Evolutionary conservation across 1,284 basidiomycete species (phyloP).

Genomic region (Caloboletus inedulis): DNA sequence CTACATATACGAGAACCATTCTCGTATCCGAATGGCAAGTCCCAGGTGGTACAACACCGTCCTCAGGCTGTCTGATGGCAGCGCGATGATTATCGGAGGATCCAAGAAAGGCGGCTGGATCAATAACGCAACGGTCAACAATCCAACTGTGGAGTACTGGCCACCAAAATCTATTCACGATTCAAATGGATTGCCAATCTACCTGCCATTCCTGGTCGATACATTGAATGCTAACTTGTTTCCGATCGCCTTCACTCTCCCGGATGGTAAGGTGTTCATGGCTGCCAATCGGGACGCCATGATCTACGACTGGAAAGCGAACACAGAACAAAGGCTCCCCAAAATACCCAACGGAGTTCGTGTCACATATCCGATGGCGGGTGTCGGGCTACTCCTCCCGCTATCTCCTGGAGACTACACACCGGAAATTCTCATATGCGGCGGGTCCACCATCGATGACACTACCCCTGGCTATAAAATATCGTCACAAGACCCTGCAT

Average conservation of each 20-base stretch:
- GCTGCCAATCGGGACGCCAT: constrained; percentile 78
- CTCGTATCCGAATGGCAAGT: constrained; percentile 61
- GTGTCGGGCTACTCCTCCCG: constrained; percentile 69
- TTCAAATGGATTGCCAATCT: constrained; percentile 62
- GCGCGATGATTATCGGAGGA: constrained; percentile 79
- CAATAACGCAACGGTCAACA: constrained; percentile 73
- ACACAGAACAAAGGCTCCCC: constrained; percentile 65
- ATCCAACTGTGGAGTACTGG: constrained; percentile 78
- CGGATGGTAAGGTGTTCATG: constrained; percentile 71
- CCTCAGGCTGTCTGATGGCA: constrained; percentile 68
- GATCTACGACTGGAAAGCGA: constrained; percentile 72
- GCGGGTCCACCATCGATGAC: constrained; percentile 72
- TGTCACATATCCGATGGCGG: constrained; percentile 80
- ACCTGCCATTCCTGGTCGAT: constrained; percentile 61
- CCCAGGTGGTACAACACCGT: constrained; percentile 78
- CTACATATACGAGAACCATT: constrained; percentile 63
- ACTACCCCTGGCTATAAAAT: constrained; percentile 55
- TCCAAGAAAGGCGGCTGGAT: constrained; percentile 79
- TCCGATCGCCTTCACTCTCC: constrained; percentile 72
- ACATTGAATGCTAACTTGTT: constrained; percentile 81
- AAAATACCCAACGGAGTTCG: constrained; percentile 75
- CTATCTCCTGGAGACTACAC: constrained; percentile 63
- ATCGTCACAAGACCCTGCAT: constrained; percentile 68
- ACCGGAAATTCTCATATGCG: constrained; percentile 74
- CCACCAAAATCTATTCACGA: constrained; percentile 70